Base-by-base conservation (phyloP, 805 yeast genomes). In the Candida awuae region DNA sequence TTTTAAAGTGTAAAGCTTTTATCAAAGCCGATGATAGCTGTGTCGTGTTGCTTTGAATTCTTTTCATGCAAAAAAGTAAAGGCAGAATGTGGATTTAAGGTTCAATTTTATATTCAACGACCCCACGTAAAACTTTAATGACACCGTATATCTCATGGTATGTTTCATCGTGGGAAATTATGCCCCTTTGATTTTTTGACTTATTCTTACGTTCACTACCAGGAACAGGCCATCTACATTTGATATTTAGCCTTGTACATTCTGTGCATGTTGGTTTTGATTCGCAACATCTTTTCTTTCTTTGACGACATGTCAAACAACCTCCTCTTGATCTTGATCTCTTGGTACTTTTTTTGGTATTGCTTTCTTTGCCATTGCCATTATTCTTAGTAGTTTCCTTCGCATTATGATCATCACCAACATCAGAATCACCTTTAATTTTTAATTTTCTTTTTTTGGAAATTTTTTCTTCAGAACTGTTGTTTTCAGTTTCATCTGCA, bases 271-370 rank as follows among this genome's bases (percentile, higher is more conserved):
- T 56, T 4, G 94, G 94, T 39, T 68, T 68, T 1, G 68, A 62
- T 53, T 84, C 92, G 52, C 84, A 81, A 48, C 94, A 84, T 39
- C 87, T 68, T 54, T 82, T 84, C 65, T 84, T 84, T 19, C 94
- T 61, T 43, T 72, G 74, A 32, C 92, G 70, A 49, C 94, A 84
- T 1, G 94, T 81, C 31, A 80, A 62, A 55, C 94, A 84, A 0
- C 94, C 94, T 67, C 69, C 66, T 51, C 84, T 66, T 14, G 82
- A 75, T 41, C 85, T 62, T 49, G 65, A 73, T n/a, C 65, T 48
- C 45, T 62, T 67, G 12, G 25, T 34, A n/a, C n/a, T n/a, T n/a
- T n/a, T n/a, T n/a, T n/a, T n/a, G n/a, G n/a, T n/a, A n/a, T n/a
- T n/a, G n/a, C n/a, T n/a, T 28, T 13, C 30, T 13, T 13, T 13